Evolutionary conservation across 2,329 filamentous ascomycete species (phyloP), one percentile per base, ranked within the genome.

Genomic region (Beauveria medogensis): DNA sequence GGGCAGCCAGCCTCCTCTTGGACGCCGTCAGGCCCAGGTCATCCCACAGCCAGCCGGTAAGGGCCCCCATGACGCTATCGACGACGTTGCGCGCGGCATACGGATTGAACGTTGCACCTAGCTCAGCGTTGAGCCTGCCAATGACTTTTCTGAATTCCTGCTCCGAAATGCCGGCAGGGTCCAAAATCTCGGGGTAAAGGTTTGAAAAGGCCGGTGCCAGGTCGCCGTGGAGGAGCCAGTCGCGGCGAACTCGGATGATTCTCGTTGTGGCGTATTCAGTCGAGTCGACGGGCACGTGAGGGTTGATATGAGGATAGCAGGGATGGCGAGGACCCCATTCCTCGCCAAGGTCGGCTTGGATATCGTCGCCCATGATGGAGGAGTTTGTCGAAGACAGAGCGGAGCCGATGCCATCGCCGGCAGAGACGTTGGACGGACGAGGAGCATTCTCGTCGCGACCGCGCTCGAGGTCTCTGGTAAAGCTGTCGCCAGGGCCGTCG

Each of bases 21-120:
- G 89, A 82, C 9, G 82, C 85, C 3, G 90, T 90, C 41, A 91
- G 75, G 2, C 93, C 92, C 24, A 93, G 68, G 70, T 97, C 93
- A 62, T 99, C 94, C 91, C 92, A 97, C 40, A 97, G 69, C 90
- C 92, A 99, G 24, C 93, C 90, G 0, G 94, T 97, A 40, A 92
- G 74, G 5, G 95, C 78, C 2, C 93, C 92, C 66, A 97, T 71
- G 12, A 91, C 72, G 14, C 85, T 84, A 73, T 99, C 94, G 0
- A 96, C 65, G 69, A 92, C 85, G 67, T 95, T 96, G 55, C 90
- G 81, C 67, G 83, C 76, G 59, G 81, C 85, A 71, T 87, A 92
- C 0, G 94, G 93, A 68, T 89, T 85, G 72, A 96, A 97, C 0
- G 88, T 87, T n/a, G 82, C 82, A 44, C 88, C 77, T 18, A 97